Conservation (phyloP, 1,284 basidiomycete species). For the Phellopilus nigrolimitatus region DNA sequence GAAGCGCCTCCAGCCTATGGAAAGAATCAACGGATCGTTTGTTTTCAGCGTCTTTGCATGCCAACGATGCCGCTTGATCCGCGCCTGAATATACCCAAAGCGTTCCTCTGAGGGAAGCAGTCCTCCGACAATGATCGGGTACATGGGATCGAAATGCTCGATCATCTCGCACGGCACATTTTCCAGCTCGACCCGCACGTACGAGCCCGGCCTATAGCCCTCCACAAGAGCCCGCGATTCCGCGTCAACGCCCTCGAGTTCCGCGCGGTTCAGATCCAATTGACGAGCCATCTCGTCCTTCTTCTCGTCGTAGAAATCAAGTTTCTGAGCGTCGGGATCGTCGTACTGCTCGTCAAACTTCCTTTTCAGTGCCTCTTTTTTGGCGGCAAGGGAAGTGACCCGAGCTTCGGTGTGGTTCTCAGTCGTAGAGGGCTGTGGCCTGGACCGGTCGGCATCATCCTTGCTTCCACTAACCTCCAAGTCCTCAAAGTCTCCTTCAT, state of each 20-base stretch:
- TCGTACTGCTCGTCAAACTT: constrained; percentile 98
- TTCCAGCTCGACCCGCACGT: constrained; percentile 87
- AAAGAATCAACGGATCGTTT: constrained; percentile 95
- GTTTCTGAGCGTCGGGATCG: constrained; percentile 71
- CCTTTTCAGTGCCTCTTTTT: constrained; percentile 89
- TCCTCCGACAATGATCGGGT: constrained; percentile 91
- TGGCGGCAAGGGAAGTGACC: constrained; percentile 66
- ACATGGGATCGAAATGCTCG: constrained; percentile 88
- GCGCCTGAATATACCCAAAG: constrained; percentile 91
- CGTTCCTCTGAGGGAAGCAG: constrained; percentile 88
- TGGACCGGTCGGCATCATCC: constrained; percentile 27
- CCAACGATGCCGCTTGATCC: constrained; percentile 97
- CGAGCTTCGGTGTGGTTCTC: constrained; percentile 30
- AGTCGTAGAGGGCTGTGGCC: constrained; percentile 25
- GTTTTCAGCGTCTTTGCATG: constrained; percentile 91
- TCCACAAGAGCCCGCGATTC: constrained; percentile 83
- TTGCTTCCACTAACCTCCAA: constrained; percentile 33
- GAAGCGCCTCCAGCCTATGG: constrained; percentile 94
- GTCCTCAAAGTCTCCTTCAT: constrained; percentile 40
- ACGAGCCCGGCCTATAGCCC: constrained; percentile 88
- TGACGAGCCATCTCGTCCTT: constrained; percentile 91
- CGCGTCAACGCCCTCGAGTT: constrained; percentile 80
- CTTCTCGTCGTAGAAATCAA: constrained; percentile 87
- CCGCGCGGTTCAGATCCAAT: constrained; percentile 78
- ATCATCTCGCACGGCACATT: constrained; percentile 90